These are phyloP conservation scores for Gracilaria domingensis DNA, from an alignment of 23 red algal species.

Conservation along the genomic window DNA sequence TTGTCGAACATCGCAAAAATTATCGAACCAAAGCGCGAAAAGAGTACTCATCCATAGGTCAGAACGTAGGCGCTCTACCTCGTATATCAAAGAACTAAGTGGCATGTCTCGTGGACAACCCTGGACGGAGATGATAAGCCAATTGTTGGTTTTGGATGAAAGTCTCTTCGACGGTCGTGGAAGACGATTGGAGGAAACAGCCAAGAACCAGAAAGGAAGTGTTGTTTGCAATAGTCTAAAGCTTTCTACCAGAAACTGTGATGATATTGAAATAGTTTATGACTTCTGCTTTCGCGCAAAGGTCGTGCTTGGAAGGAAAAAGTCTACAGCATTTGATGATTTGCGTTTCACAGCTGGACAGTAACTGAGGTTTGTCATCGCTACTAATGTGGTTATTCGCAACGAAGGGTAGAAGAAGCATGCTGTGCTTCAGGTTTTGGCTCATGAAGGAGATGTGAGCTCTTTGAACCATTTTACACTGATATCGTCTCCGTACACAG, in stretches of 20 bases:
- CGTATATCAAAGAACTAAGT: too few relatives aligned
- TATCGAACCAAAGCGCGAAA: too few relatives aligned
- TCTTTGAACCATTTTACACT: constrained; percentile 2
- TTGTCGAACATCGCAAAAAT: too few relatives aligned
- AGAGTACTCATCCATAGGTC: too few relatives aligned
- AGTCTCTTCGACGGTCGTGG: too few relatives aligned
- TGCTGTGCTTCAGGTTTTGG: background rate
- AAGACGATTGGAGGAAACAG: too few relatives aligned
- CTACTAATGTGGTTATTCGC: background rate
- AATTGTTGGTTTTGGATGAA: too few relatives aligned
- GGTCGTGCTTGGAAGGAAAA: background rate
- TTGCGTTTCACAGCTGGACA: background rate
- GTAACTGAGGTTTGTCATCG: background rate
- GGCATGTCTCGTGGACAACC: too few relatives aligned
- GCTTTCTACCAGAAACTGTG: background rate
- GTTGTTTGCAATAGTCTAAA: background rate
- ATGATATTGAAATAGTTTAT: background rate
- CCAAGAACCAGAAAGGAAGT: too few relatives aligned
- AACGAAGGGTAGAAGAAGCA: constrained; percentile 5
- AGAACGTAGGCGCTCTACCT: too few relatives aligned
- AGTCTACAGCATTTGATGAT: background rate
- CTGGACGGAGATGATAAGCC: too few relatives aligned
- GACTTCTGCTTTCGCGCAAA: background rate
- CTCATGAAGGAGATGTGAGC: background rate
- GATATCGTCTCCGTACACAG: background rate